Evolutionary conservation across 2,329 filamentous ascomycete genomes (phyloP), one percentile per base, ranked within the genome.

Genomic region (Aureobasidium sp.): DNA sequence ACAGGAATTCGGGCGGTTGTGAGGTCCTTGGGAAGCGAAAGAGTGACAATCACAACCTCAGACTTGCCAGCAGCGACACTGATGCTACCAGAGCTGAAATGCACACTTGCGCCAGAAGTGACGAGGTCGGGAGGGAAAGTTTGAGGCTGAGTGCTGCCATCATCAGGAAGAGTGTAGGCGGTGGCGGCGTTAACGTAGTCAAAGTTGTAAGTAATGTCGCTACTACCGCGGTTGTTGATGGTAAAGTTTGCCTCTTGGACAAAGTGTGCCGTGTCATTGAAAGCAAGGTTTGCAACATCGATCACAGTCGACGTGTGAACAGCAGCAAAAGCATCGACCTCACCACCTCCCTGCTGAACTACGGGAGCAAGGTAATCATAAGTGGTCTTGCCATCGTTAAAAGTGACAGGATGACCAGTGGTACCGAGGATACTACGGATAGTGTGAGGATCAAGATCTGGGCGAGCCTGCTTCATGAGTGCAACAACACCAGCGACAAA

Each of bases 261-360:
- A 64, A 85, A 80, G 74, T 86, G 70, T 65, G 83, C 81, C 0
- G 83, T 85, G 69, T 88, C 85, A 69, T 87, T 87, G 73, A 87
- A 86, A 3, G 82, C 79, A 15, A 88, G 72, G 69, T 79, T 82
- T n/a, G 81, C 81, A 10, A 77, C 78, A 66, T 78, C 80, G 25
- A 87, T 73, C 13, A 82, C 67, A 2, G 80, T 79, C 2, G 77
- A 82, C 16, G 80, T 75, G 65, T 81, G 78, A 6, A 84, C 81
- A 3, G 83, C 82, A 62, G 85, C 81, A 64, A 81, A 81, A 4
- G 83, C 84, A 66, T 85, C 82, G 53, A 87, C 73, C 13, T 86
- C 73, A 41, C 85, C 85, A 32, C 73, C 80, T 11, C 85, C 85
- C 66, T 86, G 83, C 68, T 88, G 85, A 3, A 80, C 72, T 13